Evolutionary conservation across 2,329 filamentous ascomycete species (phyloP), one percentile per base, ranked within the genome.

Genomic region (Aplosporella prunicola): DNA sequence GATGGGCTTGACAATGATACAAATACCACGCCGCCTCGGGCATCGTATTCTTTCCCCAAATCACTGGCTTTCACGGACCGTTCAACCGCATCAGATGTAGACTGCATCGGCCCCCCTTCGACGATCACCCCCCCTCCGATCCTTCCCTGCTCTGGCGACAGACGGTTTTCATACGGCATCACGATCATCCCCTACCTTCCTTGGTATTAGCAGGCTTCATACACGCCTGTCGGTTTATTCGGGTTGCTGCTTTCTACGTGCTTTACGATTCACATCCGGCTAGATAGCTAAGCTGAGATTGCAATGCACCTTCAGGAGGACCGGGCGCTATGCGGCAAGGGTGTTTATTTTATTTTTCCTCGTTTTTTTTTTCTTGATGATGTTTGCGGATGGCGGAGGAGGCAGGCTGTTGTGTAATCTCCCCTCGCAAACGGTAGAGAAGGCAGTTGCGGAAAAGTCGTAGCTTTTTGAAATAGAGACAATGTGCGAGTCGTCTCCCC

Each of bases 291-390:
- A 29, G 38, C 32, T 30, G 38, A 35, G 38, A 40, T 31, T 40
- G 38, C 38, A 35, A 27, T 40, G 38, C 38, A 40, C 38, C 16
- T 31, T 35, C 38, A 35, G 38, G 38, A 40, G 38, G 38, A 40
- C 38, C 32, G 38, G 38, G 38, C 38, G 38, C 38, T 35, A 30
- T 35, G 38, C 32, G 38, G 37, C 25, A 40, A 38, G 38, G 38
- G 38, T 40, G 31, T 26, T 27, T 40, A 35, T 34, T 27, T 18
- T 40, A 32, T 35, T 31, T 39, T 23, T 17, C 25, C 31, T 22
- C 30, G 18, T 18, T 18, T 32, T 18, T 32, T 30, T 31, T 16
- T 40, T 40, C 38, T 29, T 39, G 37, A 33, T 39, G 30, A 39
- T 39, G 37, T 31, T 39, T 39, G 37, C 37, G 34, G 30, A 32